Base-by-base conservation (phyloP, 352 stramenopile genomes). In the Aphanomyces cochlioides region DNA sequence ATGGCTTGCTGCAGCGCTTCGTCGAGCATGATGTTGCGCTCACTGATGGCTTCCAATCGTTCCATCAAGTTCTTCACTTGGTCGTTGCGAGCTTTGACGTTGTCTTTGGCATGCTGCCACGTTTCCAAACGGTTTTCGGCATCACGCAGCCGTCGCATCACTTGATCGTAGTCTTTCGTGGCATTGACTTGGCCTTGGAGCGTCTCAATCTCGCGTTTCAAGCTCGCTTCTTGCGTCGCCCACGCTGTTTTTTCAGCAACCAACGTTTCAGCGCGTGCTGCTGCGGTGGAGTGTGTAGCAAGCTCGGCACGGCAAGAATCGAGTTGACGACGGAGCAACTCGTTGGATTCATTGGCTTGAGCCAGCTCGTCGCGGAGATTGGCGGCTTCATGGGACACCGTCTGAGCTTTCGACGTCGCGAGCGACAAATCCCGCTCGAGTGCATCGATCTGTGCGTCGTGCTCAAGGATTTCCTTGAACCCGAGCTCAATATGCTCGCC, bases 401-500 rank as follows among this genome's bases (percentile, higher is more conserved):
- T 19, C 10, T 61, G 15, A 1, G 43, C 43, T 7, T 37, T 10
- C 1, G 19, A 12, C 36, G 19, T 37, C 28, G 28, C 54, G 5
- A 13, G 28, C 5, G 54, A 28, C 5, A 61, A 17, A 2, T 61
- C 21, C 10, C 54, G 54, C 21, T 61, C 54, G 6, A 61, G n/a
- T 10, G 54, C 54, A 43, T 61, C 54, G 17, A 37, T 61, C 10
- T 61, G 5, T 37, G 12, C 15, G 37, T 61, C 54, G 19, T 40
- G 54, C 1, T 40, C 28, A 1, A 61, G 54, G 10, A 67, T 17
- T 40, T 67, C 59, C 21, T 67, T 48, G 59, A 67, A 67, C 10
- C 59, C 59, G 15, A 38, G n/a, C 8, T 67, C 59, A 3, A 67
- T 34, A n/a, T 67, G 21, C 21, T 67, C 39, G 43, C 41, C 59